A percentile compares a stretch with the other conserved stretches of the same genome.
Conservation (phyloP, 2,329 filamentous ascomycete genomes). For the Phoma sp. region DNA sequence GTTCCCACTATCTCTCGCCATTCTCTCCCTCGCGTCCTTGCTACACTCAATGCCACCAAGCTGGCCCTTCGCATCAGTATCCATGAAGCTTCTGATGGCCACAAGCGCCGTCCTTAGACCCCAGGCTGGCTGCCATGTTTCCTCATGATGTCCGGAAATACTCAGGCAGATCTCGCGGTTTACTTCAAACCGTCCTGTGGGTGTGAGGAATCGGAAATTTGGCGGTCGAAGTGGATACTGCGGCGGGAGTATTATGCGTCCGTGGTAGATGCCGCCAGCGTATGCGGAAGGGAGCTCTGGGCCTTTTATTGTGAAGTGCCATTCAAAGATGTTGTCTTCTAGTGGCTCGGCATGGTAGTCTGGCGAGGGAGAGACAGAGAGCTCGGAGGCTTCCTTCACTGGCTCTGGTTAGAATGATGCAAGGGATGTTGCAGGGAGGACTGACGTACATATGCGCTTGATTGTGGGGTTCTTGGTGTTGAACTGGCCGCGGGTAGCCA, state of each 20-base stretch:
- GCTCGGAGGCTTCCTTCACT: constrained; percentile 91
- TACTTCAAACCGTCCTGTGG: constrained; percentile 90
- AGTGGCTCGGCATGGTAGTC: constrained; percentile 87
- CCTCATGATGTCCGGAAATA: constrained; percentile 94
- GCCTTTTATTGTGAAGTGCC: constrained; percentile 97
- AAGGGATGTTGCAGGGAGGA: constrained; percentile 5
- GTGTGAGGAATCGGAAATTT: constrained; percentile 93
- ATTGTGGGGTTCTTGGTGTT: constrained; percentile 84
- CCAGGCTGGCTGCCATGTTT: constrained; percentile 99
- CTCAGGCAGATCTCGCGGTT: constrained; percentile 96
- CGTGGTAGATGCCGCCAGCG: constrained; percentile 87
- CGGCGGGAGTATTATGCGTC: constrained; percentile 88
- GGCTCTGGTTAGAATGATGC: constrained; percentile 30
- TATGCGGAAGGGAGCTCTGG: constrained; percentile 82
- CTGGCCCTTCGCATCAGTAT: constrained; percentile 85
- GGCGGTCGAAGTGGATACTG: constrained; percentile 92
- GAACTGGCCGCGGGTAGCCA: constrained; percentile 57
- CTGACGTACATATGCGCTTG: constrained; percentile 75
- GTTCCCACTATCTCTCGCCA: constrained; percentile 70
- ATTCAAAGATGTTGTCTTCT: constrained; percentile 93
- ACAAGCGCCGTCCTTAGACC: constrained; percentile 87
- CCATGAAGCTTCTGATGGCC: constrained; percentile 88
- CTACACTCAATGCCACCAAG: constrained; percentile 85
- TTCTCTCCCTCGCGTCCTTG: constrained; percentile 66
- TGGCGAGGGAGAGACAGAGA: constrained; percentile 78